Evolutionary conservation across 805 yeast genomes (phyloP).

Genomic region (Yarrowia sp.): DNA sequence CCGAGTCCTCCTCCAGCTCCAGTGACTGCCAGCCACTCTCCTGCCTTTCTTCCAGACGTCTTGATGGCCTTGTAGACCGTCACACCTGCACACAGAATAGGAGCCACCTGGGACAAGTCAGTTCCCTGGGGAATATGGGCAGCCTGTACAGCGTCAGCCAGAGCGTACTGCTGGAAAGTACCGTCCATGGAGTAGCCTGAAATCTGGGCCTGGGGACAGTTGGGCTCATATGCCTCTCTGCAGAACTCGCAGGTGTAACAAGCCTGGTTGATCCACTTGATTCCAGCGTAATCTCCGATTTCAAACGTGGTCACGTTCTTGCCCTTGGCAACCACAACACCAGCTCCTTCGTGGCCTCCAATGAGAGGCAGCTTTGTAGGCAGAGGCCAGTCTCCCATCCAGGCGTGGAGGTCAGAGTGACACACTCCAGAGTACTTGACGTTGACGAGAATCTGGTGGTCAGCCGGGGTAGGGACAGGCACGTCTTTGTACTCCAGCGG

Average conservation of each 20-base stretch:
- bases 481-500: slow-evolving; percentile 64
- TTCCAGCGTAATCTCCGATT: slow-evolving; percentile 77
- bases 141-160: slow-evolving; percentile 84
- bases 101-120: slow-evolving; percentile 72
- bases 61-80: slow-evolving; percentile 88
- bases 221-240: slow-evolving; percentile 56
- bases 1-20: slow-evolving; percentile 85
- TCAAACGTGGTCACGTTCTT: slow-evolving; percentile 64
- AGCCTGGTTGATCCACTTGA: slow-evolving; percentile 79
- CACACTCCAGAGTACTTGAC: slow-evolving; percentile 89
- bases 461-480: slow-evolving; percentile 74
- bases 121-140: slow-evolving; percentile 71
- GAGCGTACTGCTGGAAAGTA: slow-evolving; percentile 84
- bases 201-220: slow-evolving; percentile 61
- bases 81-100: slow-evolving; percentile 87
- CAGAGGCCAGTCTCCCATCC: slow-evolving; percentile 92
- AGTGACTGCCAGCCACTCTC: slow-evolving; percentile 71
- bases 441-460: slow-evolving; percentile 74
- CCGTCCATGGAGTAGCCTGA: slow-evolving; percentile 90
- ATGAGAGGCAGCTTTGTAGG: slow-evolving; percentile 69
- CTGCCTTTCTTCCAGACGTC: slow-evolving; percentile 66
- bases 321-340: too few species aligned
- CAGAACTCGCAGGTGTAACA: too few species aligned
- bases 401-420: slow-evolving; percentile 90
- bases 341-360: slow-evolving; percentile 91